Percentiles rank a stretch among this genome's conserved stretches.
Conservation (phyloP, 164 flowering plant genomes). For the Tinospora cordifolia region DNA sequence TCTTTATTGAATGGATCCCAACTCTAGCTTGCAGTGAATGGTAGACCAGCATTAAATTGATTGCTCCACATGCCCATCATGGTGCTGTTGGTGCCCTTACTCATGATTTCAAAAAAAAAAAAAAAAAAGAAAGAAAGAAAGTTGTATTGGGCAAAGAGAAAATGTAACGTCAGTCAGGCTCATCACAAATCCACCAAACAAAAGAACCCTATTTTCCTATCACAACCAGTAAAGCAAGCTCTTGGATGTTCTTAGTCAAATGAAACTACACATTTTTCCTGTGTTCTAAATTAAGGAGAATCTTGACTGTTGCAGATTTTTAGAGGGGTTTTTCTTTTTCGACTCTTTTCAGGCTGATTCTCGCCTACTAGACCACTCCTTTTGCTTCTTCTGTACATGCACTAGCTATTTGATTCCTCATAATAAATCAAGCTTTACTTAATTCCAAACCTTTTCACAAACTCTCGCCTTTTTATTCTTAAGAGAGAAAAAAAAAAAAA, state of each 20-base stretch:
- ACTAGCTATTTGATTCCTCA: neutral
- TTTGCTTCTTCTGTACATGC: neutral
- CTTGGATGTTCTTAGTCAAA: constrained; percentile 16
- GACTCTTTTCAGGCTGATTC: neutral
- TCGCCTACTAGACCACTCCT: neutral
- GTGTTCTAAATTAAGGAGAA: neutral
- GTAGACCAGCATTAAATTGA: constrained; percentile 10
- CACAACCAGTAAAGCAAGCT: constrained; percentile 14
- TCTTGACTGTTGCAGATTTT: neutral
- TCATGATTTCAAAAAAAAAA: constrained; percentile 1
- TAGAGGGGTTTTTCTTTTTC: neutral
- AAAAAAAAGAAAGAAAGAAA: neutral
- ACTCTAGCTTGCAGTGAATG: constrained; percentile 10
- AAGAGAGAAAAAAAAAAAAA: neutral
- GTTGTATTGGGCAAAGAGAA: constrained; percentile 9
- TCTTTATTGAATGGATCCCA: constrained; percentile 19
- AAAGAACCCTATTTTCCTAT: neutral
- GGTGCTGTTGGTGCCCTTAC: constrained; percentile 14
- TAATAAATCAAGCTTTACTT: neutral
- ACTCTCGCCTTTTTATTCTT: neutral
- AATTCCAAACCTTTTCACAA: neutral
- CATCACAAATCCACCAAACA: constrained; percentile 1
- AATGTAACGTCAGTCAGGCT: constrained; percentile 13
- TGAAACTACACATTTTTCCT: neutral
- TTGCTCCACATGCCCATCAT: constrained; percentile 15